phyloP scores from a whole-genome alignment of 2,329 filamentous ascomycete genomes.

The Penicillium sp. region DNA sequence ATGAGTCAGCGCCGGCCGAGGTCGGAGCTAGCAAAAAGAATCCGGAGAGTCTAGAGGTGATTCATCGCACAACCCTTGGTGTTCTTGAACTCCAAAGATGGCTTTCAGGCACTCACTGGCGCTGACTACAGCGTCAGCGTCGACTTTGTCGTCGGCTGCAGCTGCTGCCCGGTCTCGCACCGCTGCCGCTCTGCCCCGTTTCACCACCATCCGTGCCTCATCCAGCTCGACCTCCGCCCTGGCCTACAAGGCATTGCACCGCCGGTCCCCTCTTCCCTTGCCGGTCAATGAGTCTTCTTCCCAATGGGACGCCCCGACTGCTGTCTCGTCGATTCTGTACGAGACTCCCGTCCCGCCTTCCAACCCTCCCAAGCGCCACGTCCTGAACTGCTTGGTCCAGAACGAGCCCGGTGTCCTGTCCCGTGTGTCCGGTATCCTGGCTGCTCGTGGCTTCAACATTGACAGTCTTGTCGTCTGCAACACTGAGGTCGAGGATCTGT shows the following conservation, averaged over 20 bases:
- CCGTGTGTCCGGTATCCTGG: constrained; percentile 92
- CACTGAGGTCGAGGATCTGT: constrained; percentile 94
- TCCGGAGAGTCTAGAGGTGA: constrained; percentile 25
- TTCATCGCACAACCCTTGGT: constrained; percentile 25
- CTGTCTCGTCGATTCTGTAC: constrained; percentile 97
- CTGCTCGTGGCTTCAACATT: constrained; percentile 97
- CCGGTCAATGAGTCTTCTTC: constrained; percentile 72
- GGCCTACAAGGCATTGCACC: constrained; percentile 95
- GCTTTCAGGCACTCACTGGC: constrained; percentile 41
- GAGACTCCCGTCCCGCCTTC: constrained; percentile 86
- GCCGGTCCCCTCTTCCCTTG: constrained; percentile 81
- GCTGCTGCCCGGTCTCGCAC: constrained; percentile 30
- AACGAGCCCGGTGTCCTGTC: constrained; percentile 98
- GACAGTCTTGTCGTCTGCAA: constrained; percentile 97
- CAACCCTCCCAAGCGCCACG: constrained; percentile 85
- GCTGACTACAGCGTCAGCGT: constrained; percentile 34
- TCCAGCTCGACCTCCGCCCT: constrained; percentile 82
- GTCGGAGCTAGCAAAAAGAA: constrained; percentile 34
- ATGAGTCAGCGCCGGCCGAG: constrained; percentile 39
- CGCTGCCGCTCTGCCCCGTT: constrained; percentile 30
- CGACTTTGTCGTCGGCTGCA: constrained; percentile 26
- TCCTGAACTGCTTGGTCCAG: constrained; percentile 97
- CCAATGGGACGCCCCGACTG: constrained; percentile 85
- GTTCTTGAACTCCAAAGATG: constrained; percentile 29
- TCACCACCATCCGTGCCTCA: constrained; percentile 33